Evolutionary conservation across 805 yeast genomes (phyloP).

Genomic region (Cyberlindnera mrakii): DNA sequence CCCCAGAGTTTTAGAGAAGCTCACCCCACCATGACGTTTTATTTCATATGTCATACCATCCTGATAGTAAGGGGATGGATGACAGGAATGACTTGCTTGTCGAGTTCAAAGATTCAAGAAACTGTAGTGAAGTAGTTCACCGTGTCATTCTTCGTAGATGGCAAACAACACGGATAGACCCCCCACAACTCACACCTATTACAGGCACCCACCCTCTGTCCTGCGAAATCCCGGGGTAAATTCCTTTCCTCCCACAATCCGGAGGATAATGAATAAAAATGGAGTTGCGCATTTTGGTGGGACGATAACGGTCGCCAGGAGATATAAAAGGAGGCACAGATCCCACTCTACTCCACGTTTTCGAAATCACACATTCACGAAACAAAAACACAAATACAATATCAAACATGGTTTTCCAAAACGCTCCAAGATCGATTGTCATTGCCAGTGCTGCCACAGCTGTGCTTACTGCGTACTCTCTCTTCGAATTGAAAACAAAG

Average conservation of each 20-base stretch:
- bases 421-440: conserved; percentile 5
- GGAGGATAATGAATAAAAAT: background rate
- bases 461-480: conserved; percentile 20
- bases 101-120: no score
- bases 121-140: no score
- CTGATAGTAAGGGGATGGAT: no score
- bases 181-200: background rate
- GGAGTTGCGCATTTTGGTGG: background rate
- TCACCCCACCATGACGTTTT: no score
- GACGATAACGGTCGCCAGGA: background rate
- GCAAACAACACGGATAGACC: background rate
- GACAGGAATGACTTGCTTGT: no score
- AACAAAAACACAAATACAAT: background rate
- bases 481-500: conserved; percentile 16
- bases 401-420: conserved; percentile 4
- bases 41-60: no score
- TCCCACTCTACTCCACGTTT: background rate
- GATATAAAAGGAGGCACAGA: background rate
- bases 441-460: conserved; percentile 16
- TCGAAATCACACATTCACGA: background rate
- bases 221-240: conserved; percentile 11
- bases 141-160: background rate
- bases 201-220: background rate
- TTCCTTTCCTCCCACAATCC: background rate
- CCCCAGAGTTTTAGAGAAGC: no score